Conservation (phyloP, 345 rosid species). For the Durio zibethinus region DNA sequence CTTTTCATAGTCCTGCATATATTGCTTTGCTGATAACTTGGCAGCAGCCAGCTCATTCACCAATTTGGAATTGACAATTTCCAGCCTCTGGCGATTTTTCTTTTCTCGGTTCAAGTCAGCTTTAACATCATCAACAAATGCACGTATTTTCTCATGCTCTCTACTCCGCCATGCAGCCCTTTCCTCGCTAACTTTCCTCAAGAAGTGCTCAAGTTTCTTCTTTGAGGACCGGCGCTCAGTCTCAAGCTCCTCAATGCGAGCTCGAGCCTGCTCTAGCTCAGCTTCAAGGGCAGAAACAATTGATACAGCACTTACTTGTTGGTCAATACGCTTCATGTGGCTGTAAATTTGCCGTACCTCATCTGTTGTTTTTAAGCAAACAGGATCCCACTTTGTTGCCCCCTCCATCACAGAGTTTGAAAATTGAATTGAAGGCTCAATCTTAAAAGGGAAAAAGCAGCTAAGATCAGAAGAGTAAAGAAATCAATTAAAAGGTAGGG, state of each 20-base stretch:
- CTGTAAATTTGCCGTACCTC: conserved; percentile 40
- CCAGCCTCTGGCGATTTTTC: conserved; percentile 59
- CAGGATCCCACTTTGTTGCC: conserved; percentile 72
- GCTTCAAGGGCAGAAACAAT: conserved; percentile 53
- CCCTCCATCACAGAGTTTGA: conserved; percentile 65
- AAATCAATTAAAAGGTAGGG: neutral
- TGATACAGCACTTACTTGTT: conserved; percentile 53
- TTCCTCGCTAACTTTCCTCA: conserved; percentile 70
- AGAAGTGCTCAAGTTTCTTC: conserved; percentile 67
- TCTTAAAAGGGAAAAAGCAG: conserved; percentile 27
- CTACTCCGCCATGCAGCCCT: conserved; percentile 64
- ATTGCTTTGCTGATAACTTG: conserved; percentile 50
- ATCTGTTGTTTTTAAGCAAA: conserved; percentile 37
- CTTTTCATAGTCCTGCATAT: conserved; percentile 53
- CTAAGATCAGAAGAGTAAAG: conserved; percentile 8
- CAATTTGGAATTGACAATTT: conserved; percentile 62
- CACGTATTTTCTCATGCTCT: conserved; percentile 73
- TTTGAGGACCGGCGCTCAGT: conserved; percentile 55
- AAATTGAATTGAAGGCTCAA: conserved; percentile 52
- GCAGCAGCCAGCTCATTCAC: conserved; percentile 65
- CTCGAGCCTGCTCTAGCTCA: conserved; percentile 52
- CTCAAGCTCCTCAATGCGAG: conserved; percentile 55
- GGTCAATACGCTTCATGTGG: conserved; percentile 44
- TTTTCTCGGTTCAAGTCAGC: conserved; percentile 55
- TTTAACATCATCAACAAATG: conserved; percentile 54